Conservation (phyloP, 2,329 filamentous ascomycete species). For the Colletotrichum sp. region DNA sequence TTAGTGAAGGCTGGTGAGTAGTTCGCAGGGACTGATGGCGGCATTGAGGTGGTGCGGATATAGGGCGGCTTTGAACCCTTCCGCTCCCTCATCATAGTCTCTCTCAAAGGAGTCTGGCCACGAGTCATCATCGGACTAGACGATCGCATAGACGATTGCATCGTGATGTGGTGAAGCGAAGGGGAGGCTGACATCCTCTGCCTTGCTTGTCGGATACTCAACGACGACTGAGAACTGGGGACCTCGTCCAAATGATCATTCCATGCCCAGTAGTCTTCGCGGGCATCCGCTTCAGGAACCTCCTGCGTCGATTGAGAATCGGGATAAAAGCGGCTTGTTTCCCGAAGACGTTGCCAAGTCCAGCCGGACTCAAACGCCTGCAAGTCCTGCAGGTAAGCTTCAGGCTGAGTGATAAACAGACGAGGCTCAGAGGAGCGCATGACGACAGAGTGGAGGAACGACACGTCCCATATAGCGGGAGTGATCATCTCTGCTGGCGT, state of each 20-base stretch:
- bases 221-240: constrained; percentile 47
- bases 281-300: constrained; percentile 65
- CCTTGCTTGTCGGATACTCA: constrained; percentile 45
- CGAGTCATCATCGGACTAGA: constrained; percentile 39
- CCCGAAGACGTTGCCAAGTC: constrained; percentile 74
- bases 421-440: constrained; percentile 74
- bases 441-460: constrained; percentile 73
- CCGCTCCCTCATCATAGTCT: constrained; percentile 40
- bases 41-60: constrained; percentile 59
- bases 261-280: constrained; percentile 72
- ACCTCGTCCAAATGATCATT: constrained; percentile 67
- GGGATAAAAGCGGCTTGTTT: constrained; percentile 62
- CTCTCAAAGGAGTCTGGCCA: constrained; percentile 45
- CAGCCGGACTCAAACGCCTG: constrained; percentile 60
- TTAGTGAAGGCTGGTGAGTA: constrained; percentile 44
- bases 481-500: constrained; percentile 76
- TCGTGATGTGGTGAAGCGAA: constrained; percentile 42
- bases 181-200: constrained; percentile 48
- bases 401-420: constrained; percentile 77
- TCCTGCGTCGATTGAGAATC: constrained; percentile 42
- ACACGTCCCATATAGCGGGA: constrained; percentile 72
- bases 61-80: constrained; percentile 50
- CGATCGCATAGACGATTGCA: constrained; percentile 39
- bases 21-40: constrained; percentile 42
- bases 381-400: constrained; percentile 73